Conservation (phyloP, 257 asterid genomes). For the Solanum tarijense region DNA sequence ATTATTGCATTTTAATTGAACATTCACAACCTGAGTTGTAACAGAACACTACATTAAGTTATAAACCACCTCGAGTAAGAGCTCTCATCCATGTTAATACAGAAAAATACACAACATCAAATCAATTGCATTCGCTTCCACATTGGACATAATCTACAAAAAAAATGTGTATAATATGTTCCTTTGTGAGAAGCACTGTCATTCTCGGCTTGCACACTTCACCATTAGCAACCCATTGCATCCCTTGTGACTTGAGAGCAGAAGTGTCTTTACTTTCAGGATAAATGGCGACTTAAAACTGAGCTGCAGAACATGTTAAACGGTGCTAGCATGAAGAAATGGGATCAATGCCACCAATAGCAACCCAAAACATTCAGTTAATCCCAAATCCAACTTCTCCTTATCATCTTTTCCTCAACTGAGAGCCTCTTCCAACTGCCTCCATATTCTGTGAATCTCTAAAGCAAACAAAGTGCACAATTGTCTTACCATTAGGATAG, state of each 20-base stretch:
- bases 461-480: slow-evolving; percentile 87
- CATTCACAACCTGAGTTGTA: background rate
- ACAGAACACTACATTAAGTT: background rate
- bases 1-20: background rate
- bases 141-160: background rate
- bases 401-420: slow-evolving; percentile 41
- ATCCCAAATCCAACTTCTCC: background rate
- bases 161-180: background rate
- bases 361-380: background rate
- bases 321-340: background rate
- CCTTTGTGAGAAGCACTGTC: background rate
- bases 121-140: background rate
- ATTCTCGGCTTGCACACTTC: background rate
- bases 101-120: background rate
- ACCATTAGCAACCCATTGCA: background rate
- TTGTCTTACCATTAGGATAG: slow-evolving; percentile 82
- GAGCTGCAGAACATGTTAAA: background rate
- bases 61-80: background rate
- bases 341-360: background rate
- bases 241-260: background rate
- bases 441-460: slow-evolving; percentile 85
- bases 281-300: background rate
- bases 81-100: background rate
- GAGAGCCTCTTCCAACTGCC: slow-evolving; percentile 54
- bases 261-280: background rate